Evolutionary conservation across 2,329 filamentous ascomycete genomes (phyloP).

Genomic region (Alternaria novae-zelandiae): DNA sequence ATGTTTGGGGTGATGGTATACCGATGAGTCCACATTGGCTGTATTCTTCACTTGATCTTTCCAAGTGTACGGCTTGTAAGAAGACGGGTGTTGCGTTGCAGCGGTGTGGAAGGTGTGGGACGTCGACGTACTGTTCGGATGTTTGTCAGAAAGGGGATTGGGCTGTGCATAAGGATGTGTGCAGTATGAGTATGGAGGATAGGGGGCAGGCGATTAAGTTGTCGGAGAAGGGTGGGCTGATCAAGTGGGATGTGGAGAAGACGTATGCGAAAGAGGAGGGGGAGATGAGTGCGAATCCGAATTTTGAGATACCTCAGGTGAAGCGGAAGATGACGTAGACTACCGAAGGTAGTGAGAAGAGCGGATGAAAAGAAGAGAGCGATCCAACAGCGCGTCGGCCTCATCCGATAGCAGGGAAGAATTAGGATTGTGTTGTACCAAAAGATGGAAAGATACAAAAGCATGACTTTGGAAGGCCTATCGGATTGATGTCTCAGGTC

Average conservation of each 20-base stretch:
- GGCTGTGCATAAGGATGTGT: conserved; percentile 31
- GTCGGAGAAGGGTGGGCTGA: conserved; percentile 26
- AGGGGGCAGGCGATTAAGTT: conserved; percentile 28
- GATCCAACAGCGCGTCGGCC: neutral
- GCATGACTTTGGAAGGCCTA: neutral
- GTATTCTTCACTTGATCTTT: conserved; percentile 18
- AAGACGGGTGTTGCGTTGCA: conserved; percentile 7
- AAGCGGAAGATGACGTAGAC: neutral
- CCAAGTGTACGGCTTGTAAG: conserved; percentile 20
- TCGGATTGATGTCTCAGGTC: neutral
- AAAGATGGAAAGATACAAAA: neutral
- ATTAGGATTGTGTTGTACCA: neutral
- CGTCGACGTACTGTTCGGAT: conserved; percentile 27
- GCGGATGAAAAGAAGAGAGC: neutral
- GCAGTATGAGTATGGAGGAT: conserved; percentile 28
- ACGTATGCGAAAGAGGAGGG: conserved; percentile 17
- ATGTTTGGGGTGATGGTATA: conserved; percentile 33
- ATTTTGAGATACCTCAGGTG: conserved; percentile 17
- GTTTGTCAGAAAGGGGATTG: conserved; percentile 28
- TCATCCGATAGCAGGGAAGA: neutral
- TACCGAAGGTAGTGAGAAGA: neutral
- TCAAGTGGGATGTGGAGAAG: conserved; percentile 25
- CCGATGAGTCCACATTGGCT: conserved; percentile 32
- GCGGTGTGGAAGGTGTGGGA: conserved; percentile 31
- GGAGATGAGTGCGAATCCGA: conserved; percentile 25